Percentiles rank a stretch among this genome's conserved stretches.
Conservation (phyloP, 2,329 filamentous ascomycete species). For the Coniochaeta sp. region DNA sequence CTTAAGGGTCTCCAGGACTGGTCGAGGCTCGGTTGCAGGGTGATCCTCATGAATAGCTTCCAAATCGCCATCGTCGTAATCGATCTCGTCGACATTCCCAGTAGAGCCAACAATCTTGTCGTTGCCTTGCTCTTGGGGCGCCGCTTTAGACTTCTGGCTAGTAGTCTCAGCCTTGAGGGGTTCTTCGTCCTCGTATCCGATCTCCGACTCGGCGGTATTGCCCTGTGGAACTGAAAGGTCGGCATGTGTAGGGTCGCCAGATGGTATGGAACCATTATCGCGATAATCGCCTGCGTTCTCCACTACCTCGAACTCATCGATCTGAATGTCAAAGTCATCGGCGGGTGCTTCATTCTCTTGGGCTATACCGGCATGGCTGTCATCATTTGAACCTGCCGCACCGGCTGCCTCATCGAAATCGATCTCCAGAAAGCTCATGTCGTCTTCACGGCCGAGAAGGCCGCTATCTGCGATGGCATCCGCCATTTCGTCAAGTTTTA, state of each 20-base stretch:
- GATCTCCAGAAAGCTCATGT: slow-evolving; percentile 14
- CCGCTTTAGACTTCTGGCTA: neutral
- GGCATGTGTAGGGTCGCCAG: neutral
- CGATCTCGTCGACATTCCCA: neutral
- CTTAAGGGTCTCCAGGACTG: neutral
- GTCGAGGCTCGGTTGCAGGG: neutral
- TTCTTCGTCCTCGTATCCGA: slow-evolving; percentile 7
- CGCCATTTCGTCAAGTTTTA: slow-evolving; percentile 7
- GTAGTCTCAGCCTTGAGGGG: neutral
- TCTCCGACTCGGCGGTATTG: slow-evolving; percentile 3
- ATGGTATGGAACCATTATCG: neutral
- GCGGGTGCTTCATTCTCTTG: neutral
- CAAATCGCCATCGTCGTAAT: neutral
- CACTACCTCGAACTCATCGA: slow-evolving; percentile 10
- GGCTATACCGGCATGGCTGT: too few species aligned
- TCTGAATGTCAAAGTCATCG: slow-evolving; percentile 24
- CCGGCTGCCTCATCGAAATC: slow-evolving; percentile 9
- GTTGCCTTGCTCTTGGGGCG: neutral
- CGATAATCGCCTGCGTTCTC: slow-evolving; percentile 1
- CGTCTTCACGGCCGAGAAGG: slow-evolving; percentile 7
- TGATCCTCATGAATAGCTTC: neutral
- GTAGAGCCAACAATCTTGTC: neutral
- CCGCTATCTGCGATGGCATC: slow-evolving; percentile 9
- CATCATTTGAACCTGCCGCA: neutral
- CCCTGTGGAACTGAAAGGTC: neutral